Evolutionary conservation across 1,284 basidiomycete genomes (phyloP).

Genomic region (Heliocybe sulcata): DNA sequence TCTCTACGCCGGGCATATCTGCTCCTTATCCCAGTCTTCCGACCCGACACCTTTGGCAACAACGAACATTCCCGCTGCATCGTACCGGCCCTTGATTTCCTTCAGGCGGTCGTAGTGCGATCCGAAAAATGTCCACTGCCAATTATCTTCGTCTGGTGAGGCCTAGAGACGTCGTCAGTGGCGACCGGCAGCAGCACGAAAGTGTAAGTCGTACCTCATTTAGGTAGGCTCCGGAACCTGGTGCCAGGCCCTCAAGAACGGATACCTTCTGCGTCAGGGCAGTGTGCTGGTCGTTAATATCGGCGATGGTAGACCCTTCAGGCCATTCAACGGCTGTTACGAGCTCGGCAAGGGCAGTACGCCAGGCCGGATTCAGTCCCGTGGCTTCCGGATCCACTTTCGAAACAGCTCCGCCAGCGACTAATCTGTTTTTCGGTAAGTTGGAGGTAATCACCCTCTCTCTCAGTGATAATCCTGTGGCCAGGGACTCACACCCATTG

Average conservation of each 20-base stretch:
- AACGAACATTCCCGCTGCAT: neutral
- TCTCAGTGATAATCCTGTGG: conserved; percentile 7
- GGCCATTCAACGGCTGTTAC: conserved; percentile 21
- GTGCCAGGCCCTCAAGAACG: conserved; percentile 9
- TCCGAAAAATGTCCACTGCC: neutral
- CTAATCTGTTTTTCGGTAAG: conserved; percentile 24
- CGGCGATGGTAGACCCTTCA: conserved; percentile 18
- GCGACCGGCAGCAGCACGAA: too few species aligned
- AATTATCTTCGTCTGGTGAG: neutral
- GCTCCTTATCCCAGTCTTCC: neutral
- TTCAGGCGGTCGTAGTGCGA: neutral
- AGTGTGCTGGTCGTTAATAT: conserved; percentile 19
- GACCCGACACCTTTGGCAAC: neutral
- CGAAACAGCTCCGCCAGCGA: conserved; percentile 31
- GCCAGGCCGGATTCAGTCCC: conserved; percentile 36
- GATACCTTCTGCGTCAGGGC: conserved; percentile 20
- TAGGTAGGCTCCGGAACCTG: neutral
- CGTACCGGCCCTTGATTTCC: neutral
- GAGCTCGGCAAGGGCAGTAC: conserved; percentile 25
- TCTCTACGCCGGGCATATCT: neutral
- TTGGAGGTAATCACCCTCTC: too few species aligned
- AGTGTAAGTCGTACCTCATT: neutral
- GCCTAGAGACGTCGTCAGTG: neutral
- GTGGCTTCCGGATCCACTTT: conserved; percentile 25
- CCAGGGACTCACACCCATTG: conserved; percentile 13